These are phyloP conservation scores for Chalciporus chontae DNA, from an alignment of 768 basidiomycete genomes.

Conservation along the genomic window DNA sequence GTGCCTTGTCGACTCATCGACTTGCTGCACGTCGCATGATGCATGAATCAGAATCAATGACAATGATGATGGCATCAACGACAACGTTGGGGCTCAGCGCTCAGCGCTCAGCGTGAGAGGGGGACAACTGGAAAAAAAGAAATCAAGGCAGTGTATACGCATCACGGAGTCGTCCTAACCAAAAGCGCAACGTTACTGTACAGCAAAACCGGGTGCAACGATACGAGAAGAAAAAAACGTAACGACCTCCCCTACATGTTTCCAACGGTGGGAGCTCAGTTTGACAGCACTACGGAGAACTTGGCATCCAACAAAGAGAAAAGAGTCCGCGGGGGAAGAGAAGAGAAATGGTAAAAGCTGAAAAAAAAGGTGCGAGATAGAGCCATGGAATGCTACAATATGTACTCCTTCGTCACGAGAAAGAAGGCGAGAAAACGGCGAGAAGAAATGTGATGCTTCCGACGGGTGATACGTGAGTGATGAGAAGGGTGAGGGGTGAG, in stretches of 20 bases:
- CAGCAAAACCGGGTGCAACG: neutral
- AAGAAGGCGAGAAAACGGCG: neutral
- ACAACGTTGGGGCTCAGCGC: slow-evolving; percentile 2
- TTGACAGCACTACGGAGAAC: neutral
- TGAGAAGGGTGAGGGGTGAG: neutral
- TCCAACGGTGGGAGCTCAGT: slow-evolving; percentile 9
- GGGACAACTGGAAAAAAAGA: neutral
- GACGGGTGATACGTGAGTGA: neutral
- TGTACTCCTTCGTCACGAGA: slow-evolving; percentile 18
- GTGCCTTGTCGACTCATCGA: neutral
- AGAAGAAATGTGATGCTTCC: neutral
- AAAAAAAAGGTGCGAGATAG: slow-evolving; percentile 2
- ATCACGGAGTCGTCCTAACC: neutral
- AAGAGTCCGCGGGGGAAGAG: slow-evolving; percentile 7
- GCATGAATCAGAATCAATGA: too few relatives aligned
- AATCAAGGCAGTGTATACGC: slow-evolving; percentile 1
- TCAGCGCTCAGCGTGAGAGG: too few relatives aligned
- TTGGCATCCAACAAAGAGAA: neutral
- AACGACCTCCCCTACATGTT: neutral
- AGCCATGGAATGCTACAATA: slow-evolving; percentile 8
- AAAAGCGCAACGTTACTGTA: neutral
- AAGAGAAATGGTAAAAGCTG: neutral
- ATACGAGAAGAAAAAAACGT: slow-evolving; percentile 7
- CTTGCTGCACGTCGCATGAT: neutral
- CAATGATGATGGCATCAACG: neutral